Evolutionary conservation across 306 rosid species (phyloP).

Genomic region (Prunus davidiana): DNA sequence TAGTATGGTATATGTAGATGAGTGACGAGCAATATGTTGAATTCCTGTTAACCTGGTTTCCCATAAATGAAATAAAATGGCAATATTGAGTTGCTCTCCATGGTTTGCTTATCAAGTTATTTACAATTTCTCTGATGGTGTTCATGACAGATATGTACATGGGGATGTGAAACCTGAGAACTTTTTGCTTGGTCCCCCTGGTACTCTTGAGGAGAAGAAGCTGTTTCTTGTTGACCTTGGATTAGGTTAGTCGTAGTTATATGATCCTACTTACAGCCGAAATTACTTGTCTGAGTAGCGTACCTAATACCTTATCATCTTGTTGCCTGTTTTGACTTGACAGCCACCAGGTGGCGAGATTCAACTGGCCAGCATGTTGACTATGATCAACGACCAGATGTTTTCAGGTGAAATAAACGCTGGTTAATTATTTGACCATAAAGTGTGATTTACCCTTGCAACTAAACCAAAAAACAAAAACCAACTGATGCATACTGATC

Average conservation of each 20-base stretch:
- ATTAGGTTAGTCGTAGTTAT: conserved; percentile 31
- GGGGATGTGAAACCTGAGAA: conserved; percentile 58
- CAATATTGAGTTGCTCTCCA: background rate
- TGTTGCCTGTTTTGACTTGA: background rate
- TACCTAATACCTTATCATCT: conserved; percentile 9
- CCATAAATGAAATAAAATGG: background rate
- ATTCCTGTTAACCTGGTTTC: background rate
- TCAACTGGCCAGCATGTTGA: conserved; percentile 48
- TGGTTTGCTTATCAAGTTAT: background rate
- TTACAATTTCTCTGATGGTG: conserved; percentile 3
- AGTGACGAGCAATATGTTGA: background rate
- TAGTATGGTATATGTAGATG: background rate
- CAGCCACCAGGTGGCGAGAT: conserved; percentile 50
- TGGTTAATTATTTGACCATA: background rate
- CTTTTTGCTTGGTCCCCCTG: conserved; percentile 50
- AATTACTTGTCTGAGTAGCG: background rate
- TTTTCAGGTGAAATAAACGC: conserved; percentile 35
- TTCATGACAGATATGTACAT: conserved; percentile 45
- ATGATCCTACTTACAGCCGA: background rate
- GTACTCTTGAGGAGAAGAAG: conserved; percentile 45
- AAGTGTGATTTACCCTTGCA: background rate
- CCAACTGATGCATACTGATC: background rate
- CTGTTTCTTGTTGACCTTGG: conserved; percentile 57
- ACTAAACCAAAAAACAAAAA: background rate
- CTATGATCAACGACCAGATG: conserved; percentile 53